phyloP scores from a whole-genome alignment of 129 eudicot species.

The Pulicaria dysenterica region DNA sequence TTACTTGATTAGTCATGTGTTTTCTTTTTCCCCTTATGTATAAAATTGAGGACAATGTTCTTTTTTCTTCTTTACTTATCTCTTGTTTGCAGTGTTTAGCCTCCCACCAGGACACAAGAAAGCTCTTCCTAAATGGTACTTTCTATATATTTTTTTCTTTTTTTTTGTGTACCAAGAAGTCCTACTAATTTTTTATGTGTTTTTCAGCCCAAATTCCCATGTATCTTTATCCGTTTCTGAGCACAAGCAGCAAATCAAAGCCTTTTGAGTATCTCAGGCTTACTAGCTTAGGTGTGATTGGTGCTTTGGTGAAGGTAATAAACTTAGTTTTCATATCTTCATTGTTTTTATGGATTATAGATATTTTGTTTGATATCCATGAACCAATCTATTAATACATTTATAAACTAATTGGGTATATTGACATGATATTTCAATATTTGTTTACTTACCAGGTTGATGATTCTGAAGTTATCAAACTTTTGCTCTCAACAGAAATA shows the following conservation, averaged over 20 bases:
- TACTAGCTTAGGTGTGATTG: slow-evolving; percentile 28
- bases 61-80: too few species aligned
- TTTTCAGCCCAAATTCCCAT: slow-evolving; percentile 15
- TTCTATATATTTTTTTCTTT: not conserved
- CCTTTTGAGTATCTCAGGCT: slow-evolving; percentile 30
- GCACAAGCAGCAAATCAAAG: slow-evolving; percentile 16
- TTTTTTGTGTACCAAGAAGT: not conserved
- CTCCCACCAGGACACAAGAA: slow-evolving; percentile 25
- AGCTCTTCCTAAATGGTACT: slow-evolving; percentile 22
- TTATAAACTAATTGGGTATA: too few species aligned
- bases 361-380: too few species aligned
- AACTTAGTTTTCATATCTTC: not conserved
- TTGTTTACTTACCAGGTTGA: slow-evolving; percentile 12
- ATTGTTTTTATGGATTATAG: not conserved
- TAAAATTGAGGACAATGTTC: too few species aligned
- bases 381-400: too few species aligned
- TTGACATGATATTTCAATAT: not conserved
- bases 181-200: not conserved
- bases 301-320: slow-evolving; percentile 28
- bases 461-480: slow-evolving; percentile 19
- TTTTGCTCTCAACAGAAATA: slow-evolving; percentile 23
- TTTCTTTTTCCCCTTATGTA: too few species aligned
- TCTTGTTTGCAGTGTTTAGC: slow-evolving; percentile 17
- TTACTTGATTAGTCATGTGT: too few species aligned
- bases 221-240: slow-evolving; percentile 23